Evolutionary conservation across 345 rosid species (phyloP), one percentile per base, ranked within the genome.

Genomic region (Moricandia moricandioides): DNA sequence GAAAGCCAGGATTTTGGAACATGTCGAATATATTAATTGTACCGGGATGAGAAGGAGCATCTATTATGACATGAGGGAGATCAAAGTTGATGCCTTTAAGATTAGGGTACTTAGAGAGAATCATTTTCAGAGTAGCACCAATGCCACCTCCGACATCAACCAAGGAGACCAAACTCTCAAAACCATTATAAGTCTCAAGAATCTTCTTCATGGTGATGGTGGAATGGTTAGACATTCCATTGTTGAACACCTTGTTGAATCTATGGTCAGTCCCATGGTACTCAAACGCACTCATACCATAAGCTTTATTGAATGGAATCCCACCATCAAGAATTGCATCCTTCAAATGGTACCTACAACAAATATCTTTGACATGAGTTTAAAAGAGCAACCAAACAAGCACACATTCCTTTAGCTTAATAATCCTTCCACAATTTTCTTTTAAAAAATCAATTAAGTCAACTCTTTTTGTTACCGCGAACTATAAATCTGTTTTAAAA

Each of bases 61-160:
- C 91, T 12, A 83, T 80, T 30, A 91, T 86, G 37, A 93, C 97
- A 11, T 87, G 96, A 27, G 89, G 89, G 75, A 93, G 68, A 78
- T 93, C 98, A 40, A 89, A 93, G 85, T 89, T 91, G 64, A 91
- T 87, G 67, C 96, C 97, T 75, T 89, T 89, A 5, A 91, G 84
- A 0, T 85, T 70, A 14, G 94, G 92, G 78, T 88, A 76, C 73
- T 86, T 87, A 35, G 96, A 81, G 65, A 91, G 67, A 35, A 91
- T 93, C 87, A 87, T 81, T 70, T 71, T 79, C 29, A 91, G 80
- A 6, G 88, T 79, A 65, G 92, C 90, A 7, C 98, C 97, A 39
- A 76, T 87, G 64, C 97, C 96, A 14, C 98, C 94, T 12, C 98
- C 96, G 10, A 93, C 98, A 80, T 93, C 97, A 2, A 91, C 97